These are phyloP conservation scores for Lentithecium fluviatile DNA, from an alignment of 495 filamentous ascomycete species.

Conservation along the genomic window DNA sequence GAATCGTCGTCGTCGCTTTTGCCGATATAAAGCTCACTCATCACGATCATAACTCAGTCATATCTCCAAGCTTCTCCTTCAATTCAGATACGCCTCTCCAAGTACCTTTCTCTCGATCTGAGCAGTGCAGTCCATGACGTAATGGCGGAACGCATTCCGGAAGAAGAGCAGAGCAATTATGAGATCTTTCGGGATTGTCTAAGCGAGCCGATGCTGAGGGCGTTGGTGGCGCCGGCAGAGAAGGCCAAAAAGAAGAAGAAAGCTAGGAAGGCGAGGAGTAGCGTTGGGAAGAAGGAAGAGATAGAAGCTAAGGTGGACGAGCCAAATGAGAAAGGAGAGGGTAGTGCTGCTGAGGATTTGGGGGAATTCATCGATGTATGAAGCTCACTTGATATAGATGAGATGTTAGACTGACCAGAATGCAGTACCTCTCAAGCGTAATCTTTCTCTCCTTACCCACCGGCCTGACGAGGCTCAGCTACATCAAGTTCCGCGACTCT, in stretches of 20 bases:
- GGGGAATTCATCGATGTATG: constrained; percentile 69
- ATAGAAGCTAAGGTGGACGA: constrained; percentile 41
- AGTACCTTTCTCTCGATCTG: neutral
- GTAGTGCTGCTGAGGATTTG: constrained; percentile 61
- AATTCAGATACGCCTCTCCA: no score
- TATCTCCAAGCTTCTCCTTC: no score
- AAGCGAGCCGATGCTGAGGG: constrained; percentile 58
- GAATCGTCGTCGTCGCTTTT: no score
- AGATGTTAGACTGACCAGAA: neutral
- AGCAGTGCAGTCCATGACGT: neutral
- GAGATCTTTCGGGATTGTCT: constrained; percentile 69
- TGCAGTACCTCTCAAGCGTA: constrained; percentile 67
- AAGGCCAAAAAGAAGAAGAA: constrained; percentile 48
- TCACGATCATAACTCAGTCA: no score
- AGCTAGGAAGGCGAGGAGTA: constrained; percentile 22
- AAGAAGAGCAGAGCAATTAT: constrained; percentile 57
- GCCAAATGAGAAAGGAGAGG: constrained; percentile 41
- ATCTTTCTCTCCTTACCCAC: constrained; percentile 64
- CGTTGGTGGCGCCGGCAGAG: constrained; percentile 46
- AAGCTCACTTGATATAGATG: neutral
- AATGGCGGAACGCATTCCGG: constrained; percentile 22
- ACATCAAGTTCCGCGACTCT: constrained; percentile 54
- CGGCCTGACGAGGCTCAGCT: constrained; percentile 59
- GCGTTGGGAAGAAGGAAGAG: neutral
- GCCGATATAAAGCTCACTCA: no score